phyloP scores from a whole-genome alignment of 495 filamentous ascomycete species.

The Pseudoneurospora amorphoporcata region DNA sequence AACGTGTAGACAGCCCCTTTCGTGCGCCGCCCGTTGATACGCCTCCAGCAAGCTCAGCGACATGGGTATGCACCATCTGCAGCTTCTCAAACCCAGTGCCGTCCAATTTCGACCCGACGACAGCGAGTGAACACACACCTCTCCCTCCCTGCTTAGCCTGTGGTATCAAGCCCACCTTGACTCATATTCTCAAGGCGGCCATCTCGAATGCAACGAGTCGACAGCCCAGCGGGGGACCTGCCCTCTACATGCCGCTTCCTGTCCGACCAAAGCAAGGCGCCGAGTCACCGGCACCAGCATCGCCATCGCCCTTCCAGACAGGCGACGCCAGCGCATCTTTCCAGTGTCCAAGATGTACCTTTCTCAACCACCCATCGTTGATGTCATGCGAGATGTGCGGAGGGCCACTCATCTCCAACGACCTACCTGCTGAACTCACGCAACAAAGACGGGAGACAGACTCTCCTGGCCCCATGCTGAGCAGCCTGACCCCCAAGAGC shows the following conservation, averaged over 20 bases:
- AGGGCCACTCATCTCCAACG: constrained; percentile 54
- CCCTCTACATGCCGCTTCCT: constrained; percentile 20
- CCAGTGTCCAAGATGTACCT: constrained; percentile 85
- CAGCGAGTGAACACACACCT: constrained; percentile 62
- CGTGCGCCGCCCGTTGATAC: constrained; percentile 39
- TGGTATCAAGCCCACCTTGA: constrained; percentile 81
- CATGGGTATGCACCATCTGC: constrained; percentile 98
- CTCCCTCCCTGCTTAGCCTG: constrained; percentile 84
- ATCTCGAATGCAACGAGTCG: constrained; percentile 56
- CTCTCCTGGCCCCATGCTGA: constrained; percentile 68
- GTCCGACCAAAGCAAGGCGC: constrained; percentile 14
- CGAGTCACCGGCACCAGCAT: constrained; percentile 1
- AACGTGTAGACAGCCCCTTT: constrained; percentile 38
- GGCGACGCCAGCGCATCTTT: constrained; percentile 35
- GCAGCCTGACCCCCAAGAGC: constrained; percentile 25
- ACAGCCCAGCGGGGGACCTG: constrained; percentile 18
- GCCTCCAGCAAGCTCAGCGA: constrained; percentile 49
- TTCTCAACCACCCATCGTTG: constrained; percentile 84
- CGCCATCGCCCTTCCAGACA: background rate
- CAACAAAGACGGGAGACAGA: constrained; percentile 44
- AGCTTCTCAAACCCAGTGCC: constrained; percentile 94
- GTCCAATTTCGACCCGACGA: constrained; percentile 78
- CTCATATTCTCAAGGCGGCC: constrained; percentile 72
- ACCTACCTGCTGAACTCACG: constrained; percentile 33
- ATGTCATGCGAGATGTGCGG: constrained; percentile 86